Evolutionary conservation across 306 rosid species (phyloP).

Genomic region (Neltuma alba): DNA sequence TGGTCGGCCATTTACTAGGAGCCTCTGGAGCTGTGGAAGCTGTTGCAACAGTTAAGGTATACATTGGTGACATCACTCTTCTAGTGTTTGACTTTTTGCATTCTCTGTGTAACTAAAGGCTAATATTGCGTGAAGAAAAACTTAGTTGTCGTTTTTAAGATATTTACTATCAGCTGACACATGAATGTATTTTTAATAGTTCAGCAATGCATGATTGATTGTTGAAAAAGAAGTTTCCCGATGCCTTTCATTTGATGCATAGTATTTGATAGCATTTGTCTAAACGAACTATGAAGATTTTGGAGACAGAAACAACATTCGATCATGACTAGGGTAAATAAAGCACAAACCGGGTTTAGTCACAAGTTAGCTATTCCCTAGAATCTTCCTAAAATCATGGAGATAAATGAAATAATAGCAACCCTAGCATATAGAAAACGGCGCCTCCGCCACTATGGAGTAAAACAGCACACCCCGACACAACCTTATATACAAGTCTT

Average conservation of each 20-base stretch:
- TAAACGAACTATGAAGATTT: no score
- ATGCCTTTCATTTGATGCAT: background rate
- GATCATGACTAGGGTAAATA: no score
- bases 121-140: background rate
- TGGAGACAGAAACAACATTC: no score
- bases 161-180: background rate
- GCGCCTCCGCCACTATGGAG: background rate
- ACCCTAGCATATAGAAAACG: background rate
- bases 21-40: slow-evolving; percentile 10
- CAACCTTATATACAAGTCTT: no score
- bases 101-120: background rate
- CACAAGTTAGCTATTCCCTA: background rate
- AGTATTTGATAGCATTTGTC: no score
- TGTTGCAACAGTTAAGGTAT: background rate
- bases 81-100: background rate
- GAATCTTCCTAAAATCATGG: no score
- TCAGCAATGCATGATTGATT: background rate
- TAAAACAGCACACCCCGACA: background rate
- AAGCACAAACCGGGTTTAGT: no score
- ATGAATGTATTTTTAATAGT: no score
- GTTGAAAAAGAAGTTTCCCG: no score
- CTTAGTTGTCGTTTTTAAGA: background rate
- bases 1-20: slow-evolving; percentile 1
- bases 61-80: background rate
- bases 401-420: no score